Evolutionary conservation across 371 early-diverging fungal species (phyloP), one percentile per base, ranked within the genome.

Genomic region (Mucor lusitanicus): DNA sequence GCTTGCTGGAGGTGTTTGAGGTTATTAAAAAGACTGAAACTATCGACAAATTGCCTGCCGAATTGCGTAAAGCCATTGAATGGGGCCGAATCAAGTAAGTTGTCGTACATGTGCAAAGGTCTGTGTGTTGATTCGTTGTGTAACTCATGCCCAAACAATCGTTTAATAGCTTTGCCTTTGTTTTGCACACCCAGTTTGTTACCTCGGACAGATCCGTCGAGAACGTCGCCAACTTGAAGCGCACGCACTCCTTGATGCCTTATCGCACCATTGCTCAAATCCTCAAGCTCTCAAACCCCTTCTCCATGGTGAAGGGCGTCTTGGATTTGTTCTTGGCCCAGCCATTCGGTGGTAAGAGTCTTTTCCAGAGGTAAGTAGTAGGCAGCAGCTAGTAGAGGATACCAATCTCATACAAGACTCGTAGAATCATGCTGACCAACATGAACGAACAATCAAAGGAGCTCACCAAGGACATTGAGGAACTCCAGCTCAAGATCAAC

Each of bases 281-380:
- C 11, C 68, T 90, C 54, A 86, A 84, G 64, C 62, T 84, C 7
- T 88, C 90, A 2, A 90, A 90, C 62, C 90, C 90, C 8, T 80
- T 88, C 59, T 75, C 76, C 0, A 85, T 90, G 80, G 83, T 88
- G 56, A 90, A 86, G 63, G 86, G 85, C 19, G 77, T 88, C 1
- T 66, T 88, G 65, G 88, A 90, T 65, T 57, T 90, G 12, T 87
- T 90, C 56, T 65, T 90, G 58, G 87, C 90, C 0, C 90, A 88
- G 39, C 90, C 90, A 7, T 85, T 90, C 64, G 90, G 90, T 25
- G 75, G 82, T 5, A 76, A 75, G 37, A 87, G 87, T 68, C 64
- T 90, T 54, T 79, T 88, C 63, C 90, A 90, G 67, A 78, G 90
- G 85, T 81, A 39, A 40, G 46, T 19, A 9, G 6, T 17, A 3